Evolutionary conservation across 2,329 filamentous ascomycete genomes (phyloP).

Genomic region (Penicillium sp.): DNA sequence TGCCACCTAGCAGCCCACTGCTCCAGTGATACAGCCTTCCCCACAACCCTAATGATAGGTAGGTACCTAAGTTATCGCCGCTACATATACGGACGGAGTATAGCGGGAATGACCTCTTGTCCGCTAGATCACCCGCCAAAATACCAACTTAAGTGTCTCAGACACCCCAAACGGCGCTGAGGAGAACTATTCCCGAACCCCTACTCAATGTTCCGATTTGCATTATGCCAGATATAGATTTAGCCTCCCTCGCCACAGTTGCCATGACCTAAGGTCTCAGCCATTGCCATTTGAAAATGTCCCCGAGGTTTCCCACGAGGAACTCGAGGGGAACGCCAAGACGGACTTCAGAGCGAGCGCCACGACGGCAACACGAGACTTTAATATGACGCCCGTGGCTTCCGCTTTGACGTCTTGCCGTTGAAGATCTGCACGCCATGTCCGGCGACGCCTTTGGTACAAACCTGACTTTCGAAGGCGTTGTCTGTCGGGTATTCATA

Average conservation of each 20-base stretch:
- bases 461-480: too few relatives aligned
- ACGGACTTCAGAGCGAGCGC: neutral
- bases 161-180: neutral
- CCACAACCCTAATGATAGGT: neutral
- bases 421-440: constrained; percentile 1
- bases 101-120: too few relatives aligned
- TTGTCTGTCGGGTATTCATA: too few relatives aligned
- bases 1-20: neutral
- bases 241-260: neutral
- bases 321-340: constrained; percentile 7
- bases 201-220: neutral
- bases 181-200: neutral
- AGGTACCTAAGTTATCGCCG: too few relatives aligned
- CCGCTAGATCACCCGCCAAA: neutral
- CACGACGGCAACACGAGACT: neutral
- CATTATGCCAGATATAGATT: neutral
- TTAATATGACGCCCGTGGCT: neutral
- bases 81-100: too few relatives aligned
- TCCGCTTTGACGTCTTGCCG: neutral
- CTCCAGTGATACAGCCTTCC: too few relatives aligned
- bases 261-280: neutral
- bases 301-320: neutral
- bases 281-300: too few relatives aligned
- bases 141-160: too few relatives aligned
- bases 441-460: neutral